phyloP scores from a whole-genome alignment of 108 stramenopile species.

The Conticribra weissflogii region DNA sequence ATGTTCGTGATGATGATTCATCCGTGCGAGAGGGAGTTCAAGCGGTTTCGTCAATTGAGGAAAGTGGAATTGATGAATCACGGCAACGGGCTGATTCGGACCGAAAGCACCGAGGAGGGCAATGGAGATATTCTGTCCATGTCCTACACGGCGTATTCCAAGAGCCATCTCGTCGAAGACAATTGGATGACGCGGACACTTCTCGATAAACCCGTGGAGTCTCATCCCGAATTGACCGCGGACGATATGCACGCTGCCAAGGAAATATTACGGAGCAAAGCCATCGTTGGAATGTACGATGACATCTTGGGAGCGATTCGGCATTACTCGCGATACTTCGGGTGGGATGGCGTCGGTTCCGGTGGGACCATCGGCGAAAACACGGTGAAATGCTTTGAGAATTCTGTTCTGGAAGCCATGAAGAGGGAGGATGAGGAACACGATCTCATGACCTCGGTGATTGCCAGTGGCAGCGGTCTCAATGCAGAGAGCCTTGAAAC shows the following conservation, averaged over 20 bases:
- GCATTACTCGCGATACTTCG: constrained; percentile 45
- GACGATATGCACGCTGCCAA: constrained; percentile 39
- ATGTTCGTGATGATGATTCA: constrained; percentile 24
- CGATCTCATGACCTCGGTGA: neutral
- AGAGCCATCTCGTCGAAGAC: constrained; percentile 25
- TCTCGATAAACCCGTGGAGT: constrained; percentile 13
- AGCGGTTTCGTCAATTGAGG: constrained; percentile 14
- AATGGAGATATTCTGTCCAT: constrained; percentile 12
- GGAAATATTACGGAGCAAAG: constrained; percentile 47
- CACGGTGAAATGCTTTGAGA: constrained; percentile 21
- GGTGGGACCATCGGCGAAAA: neutral
- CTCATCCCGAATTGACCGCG: constrained; percentile 28
- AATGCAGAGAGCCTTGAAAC: neutral
- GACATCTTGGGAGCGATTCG: constrained; percentile 13
- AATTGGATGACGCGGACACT: constrained; percentile 42
- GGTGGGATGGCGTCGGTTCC: constrained; percentile 35
- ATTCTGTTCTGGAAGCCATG: constrained; percentile 24
- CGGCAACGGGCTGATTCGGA: neutral
- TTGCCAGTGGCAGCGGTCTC: constrained; percentile 1
- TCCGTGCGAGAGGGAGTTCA: constrained; percentile 22
- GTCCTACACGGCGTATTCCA: constrained; percentile 35
- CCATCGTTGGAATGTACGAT: constrained; percentile 36
- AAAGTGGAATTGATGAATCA: neutral
- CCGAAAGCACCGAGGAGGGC: neutral
- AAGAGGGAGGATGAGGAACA: constrained; percentile 3